Base-by-base conservation (phyloP, 2,329 filamentous ascomycete species). In the Aspergillus fructus region DNA sequence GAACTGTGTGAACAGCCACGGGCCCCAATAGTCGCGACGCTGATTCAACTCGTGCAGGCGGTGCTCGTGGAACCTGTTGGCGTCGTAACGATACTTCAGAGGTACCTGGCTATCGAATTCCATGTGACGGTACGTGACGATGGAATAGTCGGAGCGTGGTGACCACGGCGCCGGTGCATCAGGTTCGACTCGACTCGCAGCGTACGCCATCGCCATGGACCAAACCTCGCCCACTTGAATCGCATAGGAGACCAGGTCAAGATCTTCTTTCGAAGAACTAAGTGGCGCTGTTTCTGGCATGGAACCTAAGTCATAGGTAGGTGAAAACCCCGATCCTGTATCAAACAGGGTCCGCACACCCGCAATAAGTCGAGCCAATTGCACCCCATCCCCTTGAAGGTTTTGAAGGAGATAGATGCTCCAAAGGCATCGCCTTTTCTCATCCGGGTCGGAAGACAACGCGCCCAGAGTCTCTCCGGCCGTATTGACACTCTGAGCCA, bases 1-100 rank as follows among this genome's bases (percentile, higher is more conserved):
- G 56, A 83, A 78, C 58, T 84, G 81, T 30, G 79, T 75, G 53
- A 82, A 73, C 8, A 83, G 72, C 76, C 79, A 84, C 0, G 81
- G 79, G 0, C 77, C 79, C 81, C 81, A 84, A 58, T 83, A 83
- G 46, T 79, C 75, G 19, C 81, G 72, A 50, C 78, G 74, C 0
- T 69, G 64, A 55, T 81, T 72, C 3, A 84, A 64, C 7, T 78
- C 74, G 21, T 78, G 76, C 0, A 69, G 55, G 0, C 75, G 55
- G 40, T 58, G 55, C 46, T 58, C 55, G 42, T 58, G 55, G 55
- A 58, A 58, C 21, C 51, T 53, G 30, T 58, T 58, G 46, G 55
- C 55, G 49, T 58, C 55, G 15, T 58, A 58, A 13, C 55, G 43
- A 19, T 58, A 58, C n/a, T 58, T 58, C 40, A 58, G 75, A 2